Conservation (phyloP, 768 basidiomycete species). For the Lactifluus piperatus region DNA sequence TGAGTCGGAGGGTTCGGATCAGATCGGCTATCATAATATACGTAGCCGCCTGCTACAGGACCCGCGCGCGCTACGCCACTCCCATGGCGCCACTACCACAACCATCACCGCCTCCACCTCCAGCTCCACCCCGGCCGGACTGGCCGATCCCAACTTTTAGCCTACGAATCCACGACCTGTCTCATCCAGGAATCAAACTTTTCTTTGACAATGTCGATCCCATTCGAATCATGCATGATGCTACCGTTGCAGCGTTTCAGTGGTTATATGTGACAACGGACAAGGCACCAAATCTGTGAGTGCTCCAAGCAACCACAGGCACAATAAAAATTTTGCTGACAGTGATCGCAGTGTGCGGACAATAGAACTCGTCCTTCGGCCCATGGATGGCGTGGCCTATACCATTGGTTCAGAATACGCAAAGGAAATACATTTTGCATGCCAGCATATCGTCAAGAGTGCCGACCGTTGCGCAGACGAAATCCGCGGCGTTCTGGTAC, state of each 20-base stretch:
- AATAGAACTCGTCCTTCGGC: slow-evolving; percentile 50
- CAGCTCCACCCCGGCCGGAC: slow-evolving; percentile 19
- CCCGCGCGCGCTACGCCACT: background rate
- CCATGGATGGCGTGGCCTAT: slow-evolving; percentile 65
- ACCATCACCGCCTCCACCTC: background rate
- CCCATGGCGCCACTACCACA: background rate
- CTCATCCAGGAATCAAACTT: slow-evolving; percentile 42
- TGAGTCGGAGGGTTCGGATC: too few species aligned
- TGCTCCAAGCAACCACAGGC: background rate
- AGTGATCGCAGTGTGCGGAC: slow-evolving; percentile 23
- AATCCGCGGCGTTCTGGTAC: slow-evolving; percentile 60
- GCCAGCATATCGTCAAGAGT: slow-evolving; percentile 48
- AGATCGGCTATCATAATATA: too few species aligned
- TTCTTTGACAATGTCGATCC: slow-evolving; percentile 47
- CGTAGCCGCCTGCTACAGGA: background rate
- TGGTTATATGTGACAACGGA: slow-evolving; percentile 17
- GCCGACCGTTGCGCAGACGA: slow-evolving; percentile 43
- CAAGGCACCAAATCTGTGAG: slow-evolving; percentile 17
- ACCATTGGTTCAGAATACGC: slow-evolving; percentile 45
- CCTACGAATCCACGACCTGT: slow-evolving; percentile 46
- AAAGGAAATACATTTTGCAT: slow-evolving; percentile 71
- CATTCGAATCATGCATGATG: slow-evolving; percentile 27
- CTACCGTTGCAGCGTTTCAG: slow-evolving; percentile 22
- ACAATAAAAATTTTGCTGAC: background rate
- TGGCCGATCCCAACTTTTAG: slow-evolving; percentile 48